Percentiles rank a stretch among this genome's conserved stretches.
These are phyloP conservation scores for Metschnikowia hibisci DNA, from an alignment of 805 yeast species.

Conservation along the genomic window DNA sequence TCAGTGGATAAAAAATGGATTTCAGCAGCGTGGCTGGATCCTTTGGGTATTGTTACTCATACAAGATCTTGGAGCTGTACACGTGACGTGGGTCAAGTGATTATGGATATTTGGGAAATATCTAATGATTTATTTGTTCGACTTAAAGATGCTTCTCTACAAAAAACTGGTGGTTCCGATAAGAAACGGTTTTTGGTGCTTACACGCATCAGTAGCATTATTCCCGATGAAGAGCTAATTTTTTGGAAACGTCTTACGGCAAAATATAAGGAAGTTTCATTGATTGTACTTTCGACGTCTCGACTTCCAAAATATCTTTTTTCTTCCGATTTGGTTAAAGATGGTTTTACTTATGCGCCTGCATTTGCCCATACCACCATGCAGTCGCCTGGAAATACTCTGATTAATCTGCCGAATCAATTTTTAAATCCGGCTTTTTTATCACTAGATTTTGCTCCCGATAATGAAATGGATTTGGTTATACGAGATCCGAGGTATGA, in stretches of 20 bases:
- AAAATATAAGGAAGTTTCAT: constrained; percentile 50
- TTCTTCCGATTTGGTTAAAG: constrained; percentile 17
- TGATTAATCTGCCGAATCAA: constrained; percentile 38
- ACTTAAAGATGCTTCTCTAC: constrained; percentile 31
- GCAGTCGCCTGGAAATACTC: constrained; percentile 20
- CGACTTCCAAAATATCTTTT: constrained; percentile 47
- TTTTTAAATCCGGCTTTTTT: constrained; percentile 32
- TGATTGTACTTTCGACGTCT: constrained; percentile 69
- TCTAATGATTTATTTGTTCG: constrained; percentile 44
- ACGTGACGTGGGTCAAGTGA: constrained; percentile 42
- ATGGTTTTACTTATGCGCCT: constrained; percentile 1
- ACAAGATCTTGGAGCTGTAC: constrained; percentile 62
- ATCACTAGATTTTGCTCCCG: constrained; percentile 25
- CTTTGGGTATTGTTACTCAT: constrained; percentile 60
- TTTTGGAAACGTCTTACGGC: constrained; percentile 75
- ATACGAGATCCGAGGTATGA: constrained; percentile 50
- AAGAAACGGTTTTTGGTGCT: constrained; percentile 62
- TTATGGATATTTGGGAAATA: constrained; percentile 63
- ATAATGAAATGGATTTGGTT: constrained; percentile 20
- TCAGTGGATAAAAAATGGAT: constrained; percentile 82
- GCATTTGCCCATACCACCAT: not conserved
- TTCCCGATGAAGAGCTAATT: constrained; percentile 77
- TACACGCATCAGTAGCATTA: constrained; percentile 66
- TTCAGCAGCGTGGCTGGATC: constrained; percentile 86
- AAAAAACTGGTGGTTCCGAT: constrained; percentile 31